Evolutionary conservation across 768 basidiomycete genomes (phyloP), one percentile per base, ranked within the genome.

Genomic region (Mycena leptocephala): DNA sequence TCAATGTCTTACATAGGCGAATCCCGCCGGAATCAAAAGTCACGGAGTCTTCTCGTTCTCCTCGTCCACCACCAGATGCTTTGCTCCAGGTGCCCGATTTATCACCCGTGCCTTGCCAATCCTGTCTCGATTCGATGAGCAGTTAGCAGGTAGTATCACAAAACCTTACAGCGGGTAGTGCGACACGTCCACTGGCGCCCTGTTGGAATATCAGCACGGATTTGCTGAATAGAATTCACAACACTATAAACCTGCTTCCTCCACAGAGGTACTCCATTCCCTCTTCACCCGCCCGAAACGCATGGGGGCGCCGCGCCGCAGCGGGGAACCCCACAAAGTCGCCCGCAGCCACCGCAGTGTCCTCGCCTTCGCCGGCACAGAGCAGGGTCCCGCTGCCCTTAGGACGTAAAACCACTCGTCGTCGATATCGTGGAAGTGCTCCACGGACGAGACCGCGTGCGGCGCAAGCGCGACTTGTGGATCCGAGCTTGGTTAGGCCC

Each of bases 351-450:
- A 78, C 77, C 6, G 35, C 26, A 2, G 46, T 61, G 56, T 76
- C 77, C 8, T 59, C 71, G 26, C 74, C 70, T 24, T 72, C 55
- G 1, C 77, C 77, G n/a, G 70, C 75, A 14, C 65, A 56, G 41
- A 78, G 28, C n/a, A 78, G 28, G 30, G 53, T 72, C 46, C 74
- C 77, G 8, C 55, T 62, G 32, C 77, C 77, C 8, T 39, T 43
- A 78, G 41, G n/a, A 78, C 67, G 32, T 70, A 78, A 62, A 76
- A 73, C 74, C 74, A 78, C 55, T 78, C 74, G 8, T 78, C 77
- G 20, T 78, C 77, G 55, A 56, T 26, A 35, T 78, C 77, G 46
- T 78, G 77, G 11, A 55, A 78, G 48, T 78, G 77, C 32, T 73
- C 70, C n/a, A 78, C 77, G 2, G 77, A 76, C 5, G 74, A 75